Conservation (phyloP, 306 rosid species). For the Dryas alaskensis region DNA sequence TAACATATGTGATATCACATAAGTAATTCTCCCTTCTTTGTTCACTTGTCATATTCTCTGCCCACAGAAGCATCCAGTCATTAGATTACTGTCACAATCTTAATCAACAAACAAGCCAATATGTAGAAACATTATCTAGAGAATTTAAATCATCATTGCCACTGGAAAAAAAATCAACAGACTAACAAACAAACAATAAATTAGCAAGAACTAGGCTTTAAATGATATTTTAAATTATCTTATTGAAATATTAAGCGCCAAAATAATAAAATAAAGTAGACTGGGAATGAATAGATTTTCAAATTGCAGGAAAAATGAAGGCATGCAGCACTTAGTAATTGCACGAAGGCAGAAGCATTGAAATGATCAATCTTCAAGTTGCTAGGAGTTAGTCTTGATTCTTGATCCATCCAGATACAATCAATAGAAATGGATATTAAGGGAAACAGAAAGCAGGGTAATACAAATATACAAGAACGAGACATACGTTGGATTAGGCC, state of each 20-base stretch:
- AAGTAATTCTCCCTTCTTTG: constrained; percentile 87
- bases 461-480: constrained; percentile 31
- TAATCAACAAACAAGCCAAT: neutral
- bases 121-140: constrained; percentile 14
- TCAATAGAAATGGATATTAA: neutral
- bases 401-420: constrained; percentile 11
- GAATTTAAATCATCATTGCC: neutral
- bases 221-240: neutral
- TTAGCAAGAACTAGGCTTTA: neutral
- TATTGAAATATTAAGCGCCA: neutral
- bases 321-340: constrained; percentile 11
- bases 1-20: constrained; percentile 92
- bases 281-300: neutral
- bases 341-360: constrained; percentile 5
- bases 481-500: constrained; percentile 99
- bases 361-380: constrained; percentile 5
- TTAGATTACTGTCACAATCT: constrained; percentile 26
- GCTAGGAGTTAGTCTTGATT: neutral
- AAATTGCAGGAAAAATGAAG: neutral
- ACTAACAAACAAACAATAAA: neutral
- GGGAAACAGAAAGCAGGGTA: neutral
- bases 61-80: constrained; percentile 33
- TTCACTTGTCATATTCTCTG: constrained; percentile 98
- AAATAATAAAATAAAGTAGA: neutral
- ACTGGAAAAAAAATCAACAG: neutral